Evolutionary conservation across 176 grass and related monocot species (phyloP).

Genomic region (Avena insularis): DNA sequence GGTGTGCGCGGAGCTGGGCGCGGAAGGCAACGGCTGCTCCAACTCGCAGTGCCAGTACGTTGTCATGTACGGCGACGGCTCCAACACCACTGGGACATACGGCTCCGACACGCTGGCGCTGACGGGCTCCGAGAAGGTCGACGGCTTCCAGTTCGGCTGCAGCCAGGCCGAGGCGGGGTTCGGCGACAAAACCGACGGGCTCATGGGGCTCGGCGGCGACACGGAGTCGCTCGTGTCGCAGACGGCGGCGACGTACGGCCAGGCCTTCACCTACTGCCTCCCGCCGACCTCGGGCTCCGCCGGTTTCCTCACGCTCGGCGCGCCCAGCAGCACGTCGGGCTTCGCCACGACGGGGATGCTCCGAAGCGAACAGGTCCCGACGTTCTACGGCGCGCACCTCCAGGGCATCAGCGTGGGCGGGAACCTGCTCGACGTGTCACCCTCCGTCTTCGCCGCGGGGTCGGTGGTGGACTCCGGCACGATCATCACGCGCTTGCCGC

Average conservation of each 20-base stretch:
- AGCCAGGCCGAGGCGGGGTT: conserved; percentile 52
- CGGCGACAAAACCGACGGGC: conserved; percentile 50
- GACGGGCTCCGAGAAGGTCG: conserved; percentile 1
- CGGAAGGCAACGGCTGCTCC: conserved; percentile 43
- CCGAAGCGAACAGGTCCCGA: conserved; percentile 35
- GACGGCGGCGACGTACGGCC: conserved; percentile 47
- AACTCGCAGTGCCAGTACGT: conserved; percentile 53
- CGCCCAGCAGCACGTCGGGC: neutral
- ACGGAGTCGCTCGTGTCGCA: conserved; percentile 67
- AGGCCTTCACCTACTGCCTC: conserved; percentile 75
- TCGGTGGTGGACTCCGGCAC: conserved; percentile 77
- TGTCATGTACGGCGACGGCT: conserved; percentile 59
- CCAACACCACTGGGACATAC: conserved; percentile 60
- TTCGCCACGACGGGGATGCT: conserved; percentile 55
- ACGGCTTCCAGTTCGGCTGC: conserved; percentile 63
- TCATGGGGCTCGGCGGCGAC: conserved; percentile 74
- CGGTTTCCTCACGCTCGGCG: conserved; percentile 71
- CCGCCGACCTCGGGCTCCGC: conserved; percentile 42
- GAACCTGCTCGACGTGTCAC: conserved; percentile 23
- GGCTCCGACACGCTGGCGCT: conserved; percentile 59
- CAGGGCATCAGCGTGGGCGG: conserved; percentile 57
- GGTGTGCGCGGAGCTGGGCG: conserved; percentile 34
- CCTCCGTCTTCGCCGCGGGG: conserved; percentile 46
- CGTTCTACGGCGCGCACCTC: conserved; percentile 65
- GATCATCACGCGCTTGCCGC: conserved; percentile 60